Evolutionary conservation across 306 rosid species (phyloP), one percentile per base, ranked within the genome.

Genomic region (Cyamopsis tetragonoloba): DNA sequence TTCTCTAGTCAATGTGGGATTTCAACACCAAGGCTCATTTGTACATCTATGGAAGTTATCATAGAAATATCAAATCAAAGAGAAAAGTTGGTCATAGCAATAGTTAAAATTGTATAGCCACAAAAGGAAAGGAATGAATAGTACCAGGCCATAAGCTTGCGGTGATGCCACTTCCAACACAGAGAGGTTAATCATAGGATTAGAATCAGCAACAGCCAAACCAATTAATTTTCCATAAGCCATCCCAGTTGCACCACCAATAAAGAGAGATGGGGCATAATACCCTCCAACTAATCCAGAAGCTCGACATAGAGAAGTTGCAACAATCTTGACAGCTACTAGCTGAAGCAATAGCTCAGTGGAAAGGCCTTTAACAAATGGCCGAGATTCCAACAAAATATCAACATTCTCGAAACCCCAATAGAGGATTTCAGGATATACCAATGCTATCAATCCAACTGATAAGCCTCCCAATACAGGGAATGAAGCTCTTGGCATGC

Each of bases 321-420:
- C 89, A 43, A 87, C 64, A 68, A 93, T 88, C 85, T 93, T 93
- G 67, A 84, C 71, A 24, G 83, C 96, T 60, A 86, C 75, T 72
- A 93, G 81, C 86, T 93, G 98, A 79, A 88, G 82, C 76, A 93
- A 73, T 9, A 84, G 82, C 34, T 85, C 95, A 80, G 85, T 80
- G 58, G 96, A 84, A 66, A 86, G 87, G 59, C 88, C 77, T 73
- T 84, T 81, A 61, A 83, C 83, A 81, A 87, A 83, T 32, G 96
- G 96, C n/a, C 81, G 86, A 81, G 96, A 92, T 79, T 92, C 96
- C 62, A 92, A 74, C 87, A 92, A 81, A 76, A 89, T 75, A 74
- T 89, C 96, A 55, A 92, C 96, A 66, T 89, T 92, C 85, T 89
- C 87, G 81, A 92, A 92, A 64, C 98, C 98, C 96, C 91, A 84